Evolutionary conservation across 2,329 filamentous ascomycete species (phyloP).

Genomic region (Aspergillus spinulosporus): DNA sequence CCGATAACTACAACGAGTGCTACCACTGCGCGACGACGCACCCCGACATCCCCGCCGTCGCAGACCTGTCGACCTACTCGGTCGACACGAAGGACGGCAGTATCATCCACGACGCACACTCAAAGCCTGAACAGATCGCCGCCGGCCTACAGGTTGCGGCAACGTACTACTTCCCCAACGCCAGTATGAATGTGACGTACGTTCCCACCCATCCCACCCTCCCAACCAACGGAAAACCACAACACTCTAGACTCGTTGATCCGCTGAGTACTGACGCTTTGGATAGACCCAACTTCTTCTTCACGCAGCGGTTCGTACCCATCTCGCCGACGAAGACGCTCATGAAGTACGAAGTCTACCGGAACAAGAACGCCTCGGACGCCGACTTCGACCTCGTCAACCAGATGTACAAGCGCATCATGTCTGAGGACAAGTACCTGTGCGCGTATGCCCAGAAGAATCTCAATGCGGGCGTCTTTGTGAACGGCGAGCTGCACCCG

Average conservation of each 20-base stretch:
- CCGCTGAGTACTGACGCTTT: too few species aligned
- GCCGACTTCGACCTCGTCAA: slow-evolving; percentile 59
- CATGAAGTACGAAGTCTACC: slow-evolving; percentile 65
- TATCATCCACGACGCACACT: slow-evolving; percentile 51
- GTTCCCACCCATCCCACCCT: too few species aligned
- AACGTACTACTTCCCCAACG: slow-evolving; percentile 40
- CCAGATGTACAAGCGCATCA: slow-evolving; percentile 62
- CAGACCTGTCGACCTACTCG: slow-evolving; percentile 57
- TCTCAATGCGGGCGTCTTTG: slow-evolving; percentile 59
- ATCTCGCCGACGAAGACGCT: slow-evolving; percentile 51
- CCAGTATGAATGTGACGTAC: slow-evolving; percentile 33
- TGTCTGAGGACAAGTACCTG: slow-evolving; percentile 65
- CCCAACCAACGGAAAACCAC: slow-evolving; percentile 16
- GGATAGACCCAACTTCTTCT: slow-evolving; percentile 54
- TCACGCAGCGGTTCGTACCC: slow-evolving; percentile 64
- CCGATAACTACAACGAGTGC: slow-evolving; percentile 63
- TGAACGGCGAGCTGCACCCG: slow-evolving; percentile 63
- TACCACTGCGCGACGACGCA: slow-evolving; percentile 29
- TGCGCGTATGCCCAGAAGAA: slow-evolving; percentile 60
- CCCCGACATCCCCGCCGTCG: slow-evolving; percentile 38
- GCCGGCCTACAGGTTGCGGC: slow-evolving; percentile 43
- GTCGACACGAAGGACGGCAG: slow-evolving; percentile 51
- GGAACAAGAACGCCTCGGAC: slow-evolving; percentile 59
- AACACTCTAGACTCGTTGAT: too few species aligned
- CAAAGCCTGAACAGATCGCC: slow-evolving; percentile 51